Base-by-base conservation (phyloP, 1,284 basidiomycete species). In the Ganoderma meredithae region DNA sequence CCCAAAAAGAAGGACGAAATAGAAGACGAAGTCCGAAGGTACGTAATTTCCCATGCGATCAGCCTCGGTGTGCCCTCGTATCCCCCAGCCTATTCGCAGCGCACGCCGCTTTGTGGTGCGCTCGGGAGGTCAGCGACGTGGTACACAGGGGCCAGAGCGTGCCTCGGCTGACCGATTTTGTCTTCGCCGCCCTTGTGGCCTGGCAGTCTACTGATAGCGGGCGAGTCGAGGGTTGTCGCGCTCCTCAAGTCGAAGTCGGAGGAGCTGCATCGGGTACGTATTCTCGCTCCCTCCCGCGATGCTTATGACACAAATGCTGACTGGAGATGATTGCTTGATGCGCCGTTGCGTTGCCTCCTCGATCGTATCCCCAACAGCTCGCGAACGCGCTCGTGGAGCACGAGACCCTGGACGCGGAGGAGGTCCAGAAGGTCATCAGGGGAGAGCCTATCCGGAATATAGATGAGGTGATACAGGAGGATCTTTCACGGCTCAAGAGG, bases 301-400 rank as follows among this genome's bases (percentile, higher is more conserved):
- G 40, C 64, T 58, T 56, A 52, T n/a, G 43, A 44, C 9, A 49
- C 56, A 41, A 61, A 62, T 60, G 63, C 67, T 70, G 65, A 69
- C 68, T 76, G 56, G 65, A 60, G 55, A 43, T 69, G 66, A 47
- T 27, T 52, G 12, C 25, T 62, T 62, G 69, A 36, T 63, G 58
- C 64, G 58, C 41, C 43, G 66, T n/a, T 58, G 22, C 65, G 64
- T 47, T 55, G 67, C n/a, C 58, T 27, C 52, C 53, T 27, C 52
- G 52, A 25, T 63, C 63, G 33, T 15, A 56, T 58, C 55, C 55
- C 43, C 41, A n/a, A 41, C 72, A 96, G 93, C 87, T 98, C 60
- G 96, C 96, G 3, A 85, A 88, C 65, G 96, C 97, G 5, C 83
- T 98, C 68, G 89, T 98, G 22, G 95, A 97, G 78, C 92, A 97